These are phyloP conservation scores for Ganoderma sp. DNA, from an alignment of 1,284 basidiomycete species.

Conservation along the genomic window DNA sequence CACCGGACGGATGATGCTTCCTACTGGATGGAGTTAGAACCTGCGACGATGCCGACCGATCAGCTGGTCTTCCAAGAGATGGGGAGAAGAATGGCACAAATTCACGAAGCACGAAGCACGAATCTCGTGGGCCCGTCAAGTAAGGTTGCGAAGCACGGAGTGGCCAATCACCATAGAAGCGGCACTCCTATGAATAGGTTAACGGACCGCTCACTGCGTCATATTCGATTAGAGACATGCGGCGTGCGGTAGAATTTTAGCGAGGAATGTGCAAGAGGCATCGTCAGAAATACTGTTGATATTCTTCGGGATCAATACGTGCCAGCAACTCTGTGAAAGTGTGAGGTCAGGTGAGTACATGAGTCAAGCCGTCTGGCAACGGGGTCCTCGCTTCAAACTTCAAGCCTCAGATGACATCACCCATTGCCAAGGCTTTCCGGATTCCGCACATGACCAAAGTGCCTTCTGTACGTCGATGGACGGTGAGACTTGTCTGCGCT, in stretches of 20 bases:
- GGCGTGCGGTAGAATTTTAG: background rate
- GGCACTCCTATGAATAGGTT: background rate
- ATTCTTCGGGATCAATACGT: background rate
- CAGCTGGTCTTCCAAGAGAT: background rate
- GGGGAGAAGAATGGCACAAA: background rate
- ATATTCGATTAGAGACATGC: background rate
- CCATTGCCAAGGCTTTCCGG: background rate
- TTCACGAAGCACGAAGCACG: background rate
- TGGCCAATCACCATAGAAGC: conserved; percentile 1
- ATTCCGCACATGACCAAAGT: background rate
- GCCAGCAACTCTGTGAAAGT: background rate
- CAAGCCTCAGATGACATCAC: background rate
- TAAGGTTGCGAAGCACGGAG: background rate
- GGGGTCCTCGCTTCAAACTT: background rate
- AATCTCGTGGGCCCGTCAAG: background rate
- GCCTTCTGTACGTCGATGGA: background rate
- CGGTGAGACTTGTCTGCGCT: background rate
- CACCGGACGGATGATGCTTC: background rate
- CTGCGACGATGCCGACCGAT: background rate
- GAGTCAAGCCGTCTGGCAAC: background rate
- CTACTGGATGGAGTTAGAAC: background rate
- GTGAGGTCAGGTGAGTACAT: background rate
- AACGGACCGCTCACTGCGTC: background rate
- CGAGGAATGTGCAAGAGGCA: background rate
- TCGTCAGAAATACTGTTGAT: background rate